Evolutionary conservation across 139 green algal species (phyloP).

Genomic region (Auxenochlorella protothecoides): DNA sequence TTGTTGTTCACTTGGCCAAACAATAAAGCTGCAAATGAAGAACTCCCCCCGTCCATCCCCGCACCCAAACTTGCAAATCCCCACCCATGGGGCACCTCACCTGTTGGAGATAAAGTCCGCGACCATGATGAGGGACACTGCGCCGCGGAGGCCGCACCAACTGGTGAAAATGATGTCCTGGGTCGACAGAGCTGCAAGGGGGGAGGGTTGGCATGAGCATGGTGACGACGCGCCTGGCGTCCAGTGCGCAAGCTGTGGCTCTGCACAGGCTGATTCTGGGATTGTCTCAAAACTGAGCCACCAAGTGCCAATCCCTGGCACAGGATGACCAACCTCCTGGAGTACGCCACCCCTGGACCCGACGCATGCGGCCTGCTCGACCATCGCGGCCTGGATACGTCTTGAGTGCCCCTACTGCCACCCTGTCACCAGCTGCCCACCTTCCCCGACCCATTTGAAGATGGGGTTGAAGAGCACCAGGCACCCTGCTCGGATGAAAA

Average conservation of each 20-base stretch:
- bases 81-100: not conserved
- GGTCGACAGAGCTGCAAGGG: constrained; percentile 19
- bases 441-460: constrained; percentile 15
- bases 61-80: not conserved
- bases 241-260: too few relatives aligned
- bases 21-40: not conserved
- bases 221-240: too few relatives aligned
- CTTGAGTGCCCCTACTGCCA: too few relatives aligned
- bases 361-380: too few relatives aligned
- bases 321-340: too few relatives aligned
- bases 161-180: constrained; percentile 54
- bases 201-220: not conserved
- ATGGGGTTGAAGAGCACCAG: constrained; percentile 26
- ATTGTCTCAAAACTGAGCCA: too few relatives aligned
- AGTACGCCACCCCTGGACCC: too few relatives aligned
- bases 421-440: not conserved
- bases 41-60: not conserved
- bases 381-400: too few relatives aligned
- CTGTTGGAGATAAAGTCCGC: constrained; percentile 38
- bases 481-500: constrained; percentile 29
- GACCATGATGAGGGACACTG: constrained; percentile 72
- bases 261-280: too few relatives aligned
- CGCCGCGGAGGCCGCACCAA: constrained; percentile 55
- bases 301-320: too few relatives aligned
- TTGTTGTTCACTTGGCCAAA: too few relatives aligned